Base-by-base conservation (phyloP, 257 asterid species). In the Penstemon barbatus region DNA sequence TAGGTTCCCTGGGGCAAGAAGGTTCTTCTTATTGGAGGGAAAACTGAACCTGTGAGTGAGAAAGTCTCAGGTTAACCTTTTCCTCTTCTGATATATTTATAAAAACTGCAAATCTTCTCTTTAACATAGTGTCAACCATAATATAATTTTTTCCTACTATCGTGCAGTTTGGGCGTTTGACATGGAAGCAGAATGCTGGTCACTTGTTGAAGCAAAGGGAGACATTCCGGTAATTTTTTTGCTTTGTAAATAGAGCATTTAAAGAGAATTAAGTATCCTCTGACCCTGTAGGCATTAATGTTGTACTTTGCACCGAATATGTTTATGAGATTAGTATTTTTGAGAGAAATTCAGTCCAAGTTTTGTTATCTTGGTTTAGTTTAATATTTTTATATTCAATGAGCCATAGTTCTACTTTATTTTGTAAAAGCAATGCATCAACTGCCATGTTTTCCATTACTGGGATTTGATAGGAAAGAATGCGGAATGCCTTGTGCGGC, bases 1-100 rank as follows among this genome's bases (percentile, higher is more conserved):
- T 80, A 94, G 99, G 89, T 94, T 52, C 87, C 97, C 45, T 91
- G 99, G 99, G 99, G 97, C 0, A 91, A 86, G 82, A 94, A 90
- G 73, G 85, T 91, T 74, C 97, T 94, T 72, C 84, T 91, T 69
- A 84, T 94, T 74, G 99, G 99, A 70, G 99, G 99, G 66, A 91
- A 83, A 75, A 89, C 92, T 43, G 97, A 94, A 65, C 96, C 99
- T 65, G 81, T 81, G 46, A 85, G 88, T 65, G 97, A 90, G 68
- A 87, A 84, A 79, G 82, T 87, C 50, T 85, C 97, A 83, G 95
- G 99, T 94, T 68, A 50, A 65, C 61, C 52, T 73, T 68, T 74
- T 65, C 56, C 50, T 54, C 37, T 41, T 75, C 66, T 51, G 41
- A 41, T 13, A 61, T 53, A 43, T 40, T 69, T 77, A 33, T 15